Conservation (phyloP, 2,329 filamentous ascomycete genomes). For the Ploettnerulaceae sp. region DNA sequence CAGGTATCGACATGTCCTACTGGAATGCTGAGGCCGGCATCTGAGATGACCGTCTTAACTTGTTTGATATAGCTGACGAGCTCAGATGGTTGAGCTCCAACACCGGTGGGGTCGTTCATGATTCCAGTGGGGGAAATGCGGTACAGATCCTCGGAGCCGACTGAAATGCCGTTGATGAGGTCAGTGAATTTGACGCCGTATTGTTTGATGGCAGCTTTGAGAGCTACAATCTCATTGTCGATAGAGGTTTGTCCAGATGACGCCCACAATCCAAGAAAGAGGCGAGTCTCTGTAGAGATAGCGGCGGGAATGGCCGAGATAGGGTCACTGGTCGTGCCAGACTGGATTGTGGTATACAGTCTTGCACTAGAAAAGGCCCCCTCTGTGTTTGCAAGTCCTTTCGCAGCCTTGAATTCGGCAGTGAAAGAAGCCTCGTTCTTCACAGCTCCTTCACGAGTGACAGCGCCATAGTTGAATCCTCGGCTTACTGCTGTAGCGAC, state of each 20-base stretch:
- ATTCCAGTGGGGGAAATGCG: conserved; percentile 56
- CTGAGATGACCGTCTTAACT: conserved; percentile 57
- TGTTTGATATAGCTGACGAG: conserved; percentile 66
- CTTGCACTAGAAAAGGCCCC: conserved; percentile 60
- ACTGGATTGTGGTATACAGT: conserved; percentile 54
- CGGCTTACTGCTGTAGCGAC: conserved; percentile 6
- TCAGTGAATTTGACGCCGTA: conserved; percentile 62
- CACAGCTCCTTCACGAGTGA: conserved; percentile 49
- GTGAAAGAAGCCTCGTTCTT: conserved; percentile 62
- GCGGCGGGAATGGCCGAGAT: conserved; percentile 75
- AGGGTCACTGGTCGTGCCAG: conserved; percentile 32
- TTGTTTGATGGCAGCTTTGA: conserved; percentile 60
- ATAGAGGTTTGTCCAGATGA: conserved; percentile 41
- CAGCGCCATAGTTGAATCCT: conserved; percentile 47
- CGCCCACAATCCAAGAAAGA: conserved; percentile 79
- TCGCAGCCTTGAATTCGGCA: conserved; percentile 61
- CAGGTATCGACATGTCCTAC: conserved; percentile 87
- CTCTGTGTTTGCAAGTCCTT: conserved; percentile 56
- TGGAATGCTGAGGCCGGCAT: conserved; percentile 52
- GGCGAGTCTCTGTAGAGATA: conserved; percentile 68
- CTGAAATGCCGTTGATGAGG: conserved; percentile 72
- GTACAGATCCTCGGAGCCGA: conserved; percentile 82
- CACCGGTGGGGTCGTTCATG: conserved; percentile 13
- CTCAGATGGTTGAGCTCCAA: conserved; percentile 55
- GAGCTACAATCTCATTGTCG: conserved; percentile 66